Conservation (phyloP, 2,329 filamentous ascomycete genomes). For the Exserohilum turcica region DNA sequence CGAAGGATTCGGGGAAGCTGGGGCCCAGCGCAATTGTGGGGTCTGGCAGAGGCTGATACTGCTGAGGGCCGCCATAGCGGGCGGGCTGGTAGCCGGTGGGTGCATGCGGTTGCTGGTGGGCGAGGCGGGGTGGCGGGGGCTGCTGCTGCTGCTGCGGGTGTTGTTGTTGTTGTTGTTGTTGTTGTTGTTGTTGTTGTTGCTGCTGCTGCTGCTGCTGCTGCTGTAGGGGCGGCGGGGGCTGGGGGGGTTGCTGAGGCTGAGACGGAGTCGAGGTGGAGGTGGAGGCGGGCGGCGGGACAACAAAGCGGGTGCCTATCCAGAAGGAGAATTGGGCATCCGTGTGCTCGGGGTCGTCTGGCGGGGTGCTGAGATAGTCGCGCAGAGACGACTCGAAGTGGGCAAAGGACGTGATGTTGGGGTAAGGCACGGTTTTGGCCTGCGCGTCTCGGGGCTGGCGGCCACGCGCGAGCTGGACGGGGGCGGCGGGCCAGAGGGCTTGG, state of each 20-base stretch:
- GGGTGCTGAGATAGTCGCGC: constrained; percentile 41
- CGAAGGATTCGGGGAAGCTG: constrained; percentile 18
- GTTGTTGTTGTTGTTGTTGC: constrained; percentile 1
- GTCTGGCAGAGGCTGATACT: constrained; percentile 35
- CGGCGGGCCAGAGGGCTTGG: constrained; percentile 23
- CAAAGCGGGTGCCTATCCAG: constrained; percentile 46
- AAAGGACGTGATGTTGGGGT: constrained; percentile 36
- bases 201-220: neutral
- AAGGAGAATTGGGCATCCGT: constrained; percentile 47
- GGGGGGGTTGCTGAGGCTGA: neutral
- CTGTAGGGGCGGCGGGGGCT: neutral
- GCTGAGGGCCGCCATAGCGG: constrained; percentile 25
- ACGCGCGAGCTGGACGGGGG: constrained; percentile 36
- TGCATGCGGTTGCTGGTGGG: constrained; percentile 23
- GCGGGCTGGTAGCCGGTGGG: constrained; percentile 39
- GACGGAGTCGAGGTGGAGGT: constrained; percentile 3
- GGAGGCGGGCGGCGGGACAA: constrained; percentile 28
- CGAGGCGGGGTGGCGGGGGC: constrained; percentile 13
- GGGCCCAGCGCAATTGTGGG: constrained; percentile 33
- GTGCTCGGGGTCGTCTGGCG: constrained; percentile 45
- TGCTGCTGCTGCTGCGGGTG: constrained; percentile 1
- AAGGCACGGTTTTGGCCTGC: constrained; percentile 39
- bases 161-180: constrained; percentile 1
- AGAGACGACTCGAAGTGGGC: constrained; percentile 46
- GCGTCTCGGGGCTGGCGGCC: constrained; percentile 48